A percentile compares a stretch with the other conserved stretches of the same genome.
Conservation (phyloP, 1,284 basidiomycete genomes). For the Apiotrichum veenhuisii region DNA sequence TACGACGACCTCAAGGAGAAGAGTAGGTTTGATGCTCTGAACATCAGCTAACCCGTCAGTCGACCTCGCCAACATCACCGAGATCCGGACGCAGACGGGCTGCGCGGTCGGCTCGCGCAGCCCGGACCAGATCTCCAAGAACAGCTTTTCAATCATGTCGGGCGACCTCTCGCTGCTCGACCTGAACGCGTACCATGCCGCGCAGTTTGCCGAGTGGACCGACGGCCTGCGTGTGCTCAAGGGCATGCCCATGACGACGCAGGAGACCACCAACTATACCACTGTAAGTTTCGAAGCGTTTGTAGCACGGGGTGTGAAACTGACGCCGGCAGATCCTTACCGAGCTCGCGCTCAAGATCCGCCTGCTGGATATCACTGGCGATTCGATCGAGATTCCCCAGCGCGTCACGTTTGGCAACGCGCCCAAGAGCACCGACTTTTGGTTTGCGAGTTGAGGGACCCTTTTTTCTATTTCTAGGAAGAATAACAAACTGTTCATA, state of each 20-base stretch:
- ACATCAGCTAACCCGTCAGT: constrained; percentile 45
- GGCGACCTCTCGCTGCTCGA: constrained; percentile 74
- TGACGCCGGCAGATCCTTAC: constrained; percentile 56
- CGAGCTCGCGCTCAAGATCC: constrained; percentile 90
- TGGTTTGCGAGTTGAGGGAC: constrained; percentile 62
- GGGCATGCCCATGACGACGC: constrained; percentile 64
- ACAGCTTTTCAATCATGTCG: constrained; percentile 71
- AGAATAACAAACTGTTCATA: neutral
- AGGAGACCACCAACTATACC: constrained; percentile 78
- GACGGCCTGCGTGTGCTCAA: constrained; percentile 88
- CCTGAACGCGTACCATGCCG: constrained; percentile 76
- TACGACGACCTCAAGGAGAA: constrained; percentile 56
- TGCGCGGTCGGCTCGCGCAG: constrained; percentile 54
- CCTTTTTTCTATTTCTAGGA: neutral
- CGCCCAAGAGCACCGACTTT: constrained; percentile 76
- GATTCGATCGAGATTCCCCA: constrained; percentile 84
- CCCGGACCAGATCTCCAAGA: constrained; percentile 55
- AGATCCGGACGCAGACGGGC: constrained; percentile 75
- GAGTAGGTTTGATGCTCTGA: constrained; percentile 47
- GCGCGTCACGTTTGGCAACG: constrained; percentile 52
- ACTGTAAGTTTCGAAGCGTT: neutral
- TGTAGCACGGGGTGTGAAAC: neutral
- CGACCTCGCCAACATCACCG: constrained; percentile 70
- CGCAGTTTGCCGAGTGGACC: constrained; percentile 91
- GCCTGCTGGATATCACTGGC: constrained; percentile 82